These are phyloP conservation scores for Cladosporium sp. DNA, from an alignment of 2,329 filamentous ascomycete species.

Conservation along the genomic window DNA sequence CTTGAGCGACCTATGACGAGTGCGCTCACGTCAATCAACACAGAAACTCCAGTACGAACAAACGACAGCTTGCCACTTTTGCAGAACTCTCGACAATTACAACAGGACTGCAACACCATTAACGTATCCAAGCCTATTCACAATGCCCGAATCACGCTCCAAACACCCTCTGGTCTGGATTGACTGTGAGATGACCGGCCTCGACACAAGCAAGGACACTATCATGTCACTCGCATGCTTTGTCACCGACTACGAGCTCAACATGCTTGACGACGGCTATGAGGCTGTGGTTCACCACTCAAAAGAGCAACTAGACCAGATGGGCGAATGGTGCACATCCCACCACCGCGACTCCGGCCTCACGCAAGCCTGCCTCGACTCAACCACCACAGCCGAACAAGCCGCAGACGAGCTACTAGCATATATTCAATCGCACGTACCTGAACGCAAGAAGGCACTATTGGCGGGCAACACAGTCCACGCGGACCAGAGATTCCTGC, in stretches of 20 bases:
- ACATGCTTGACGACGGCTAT: slow-evolving; percentile 78
- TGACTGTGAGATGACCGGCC: slow-evolving; percentile 90
- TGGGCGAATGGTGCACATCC: slow-evolving; percentile 85
- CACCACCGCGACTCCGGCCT: slow-evolving; percentile 83
- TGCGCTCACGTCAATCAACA: background rate
- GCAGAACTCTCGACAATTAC: no score
- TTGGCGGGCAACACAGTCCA: slow-evolving; percentile 94
- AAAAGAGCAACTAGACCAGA: slow-evolving; percentile 67
- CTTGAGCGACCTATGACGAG: background rate
- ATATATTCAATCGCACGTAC: slow-evolving; percentile 75
- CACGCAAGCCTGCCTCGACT: slow-evolving; percentile 72
- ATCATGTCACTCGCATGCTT: slow-evolving; percentile 93
- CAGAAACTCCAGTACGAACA: background rate
- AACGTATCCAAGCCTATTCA: slow-evolving; percentile 8
- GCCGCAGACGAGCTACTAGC: slow-evolving; percentile 72
- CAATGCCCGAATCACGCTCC: slow-evolving; percentile 50
- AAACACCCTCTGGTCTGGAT: slow-evolving; percentile 79
- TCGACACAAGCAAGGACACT: slow-evolving; percentile 74
- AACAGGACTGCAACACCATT: background rate
- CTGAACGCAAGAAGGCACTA: slow-evolving; percentile 65
- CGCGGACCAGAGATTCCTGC: slow-evolving; percentile 80
- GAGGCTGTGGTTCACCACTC: slow-evolving; percentile 76
- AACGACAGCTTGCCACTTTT: background rate
- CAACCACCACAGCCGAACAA: slow-evolving; percentile 67
- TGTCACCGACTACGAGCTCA: slow-evolving; percentile 78